Evolutionary conservation across 768 basidiomycete genomes (phyloP).

Genomic region (Pisolithus microcarpus): DNA sequence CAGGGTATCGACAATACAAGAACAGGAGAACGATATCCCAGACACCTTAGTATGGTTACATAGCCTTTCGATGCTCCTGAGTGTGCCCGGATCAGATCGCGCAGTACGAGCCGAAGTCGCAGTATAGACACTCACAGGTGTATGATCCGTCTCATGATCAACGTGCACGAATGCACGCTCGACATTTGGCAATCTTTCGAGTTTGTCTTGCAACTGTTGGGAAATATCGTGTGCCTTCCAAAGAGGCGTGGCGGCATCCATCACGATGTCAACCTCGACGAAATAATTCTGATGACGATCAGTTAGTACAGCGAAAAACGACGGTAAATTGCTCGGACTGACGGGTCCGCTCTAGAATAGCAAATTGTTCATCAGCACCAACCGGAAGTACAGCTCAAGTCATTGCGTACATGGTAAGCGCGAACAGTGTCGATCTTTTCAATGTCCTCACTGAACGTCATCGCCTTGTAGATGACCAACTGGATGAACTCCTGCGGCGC

Average conservation of each 20-base stretch:
- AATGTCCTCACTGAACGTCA: slow-evolving; percentile 84
- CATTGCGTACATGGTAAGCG: slow-evolving; percentile 73
- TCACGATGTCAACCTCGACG: slow-evolving; percentile 93
- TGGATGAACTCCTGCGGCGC: slow-evolving; percentile 89
- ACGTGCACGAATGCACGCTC: slow-evolving; percentile 93
- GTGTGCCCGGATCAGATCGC: not conserved
- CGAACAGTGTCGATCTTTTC: slow-evolving; percentile 85
- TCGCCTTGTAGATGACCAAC: slow-evolving; percentile 82
- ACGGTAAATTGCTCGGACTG: slow-evolving; percentile 9
- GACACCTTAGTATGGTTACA: slow-evolving; percentile 4
- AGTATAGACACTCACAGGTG: slow-evolving; percentile 36
- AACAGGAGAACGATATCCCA: too few species aligned
- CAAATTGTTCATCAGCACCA: not conserved
- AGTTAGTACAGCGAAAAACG: not conserved
- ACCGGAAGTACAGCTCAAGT: not conserved
- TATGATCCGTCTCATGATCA: slow-evolving; percentile 87
- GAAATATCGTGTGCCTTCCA: slow-evolving; percentile 85
- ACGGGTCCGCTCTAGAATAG: slow-evolving; percentile 65
- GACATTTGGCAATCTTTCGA: slow-evolving; percentile 84
- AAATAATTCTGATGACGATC: slow-evolving; percentile 63
- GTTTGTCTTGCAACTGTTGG: slow-evolving; percentile 80
- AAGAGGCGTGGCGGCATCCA: slow-evolving; percentile 81
- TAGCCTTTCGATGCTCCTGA: slow-evolving; percentile 40
- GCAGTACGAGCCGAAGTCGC: not conserved
- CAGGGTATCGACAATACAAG: not conserved